phyloP scores from a whole-genome alignment of 2,329 filamentous ascomycete genomes.

The Pseudogymnoascus sp. region DNA sequence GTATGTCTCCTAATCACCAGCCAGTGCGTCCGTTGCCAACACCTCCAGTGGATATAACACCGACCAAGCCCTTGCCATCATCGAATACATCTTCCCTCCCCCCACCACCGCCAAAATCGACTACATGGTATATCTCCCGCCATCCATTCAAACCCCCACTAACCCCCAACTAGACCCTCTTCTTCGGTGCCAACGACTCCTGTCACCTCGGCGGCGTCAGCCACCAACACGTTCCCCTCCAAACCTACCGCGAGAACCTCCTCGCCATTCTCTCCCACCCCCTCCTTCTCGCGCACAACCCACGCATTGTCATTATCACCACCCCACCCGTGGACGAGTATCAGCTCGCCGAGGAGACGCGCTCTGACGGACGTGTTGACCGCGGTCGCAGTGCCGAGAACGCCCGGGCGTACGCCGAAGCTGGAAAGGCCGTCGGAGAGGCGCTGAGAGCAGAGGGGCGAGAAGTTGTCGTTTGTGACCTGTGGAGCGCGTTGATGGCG shows the following conservation, averaged over 20 bases:
- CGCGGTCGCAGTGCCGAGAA: constrained; percentile 41
- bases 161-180: constrained; percentile 40
- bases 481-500: constrained; percentile 74
- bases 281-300: constrained; percentile 60
- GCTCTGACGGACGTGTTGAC: constrained; percentile 40
- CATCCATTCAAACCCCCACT: background rate
- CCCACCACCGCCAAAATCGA: constrained; percentile 55
- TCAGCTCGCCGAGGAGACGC: constrained; percentile 44
- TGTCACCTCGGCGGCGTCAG: constrained; percentile 56
- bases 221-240: constrained; percentile 71
- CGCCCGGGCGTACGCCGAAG: constrained; percentile 51
- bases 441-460: constrained; percentile 33
- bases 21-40: background rate
- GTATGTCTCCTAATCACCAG: constrained; percentile 28
- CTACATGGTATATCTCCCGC: constrained; percentile 52
- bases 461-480: constrained; percentile 62
- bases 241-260: constrained; percentile 57
- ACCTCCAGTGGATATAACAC: constrained; percentile 67
- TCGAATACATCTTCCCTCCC: constrained; percentile 67
- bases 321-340: constrained; percentile 77
- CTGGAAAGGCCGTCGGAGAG: constrained; percentile 56
- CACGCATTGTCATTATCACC: constrained; percentile 70
- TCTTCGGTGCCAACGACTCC: constrained; percentile 90
- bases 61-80: constrained; percentile 60
- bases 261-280: constrained; percentile 66